A percentile compares a stretch with the other conserved stretches of the same genome.
Conservation (phyloP, 208 protist species). For the Trypanosoma theileri region DNA sequence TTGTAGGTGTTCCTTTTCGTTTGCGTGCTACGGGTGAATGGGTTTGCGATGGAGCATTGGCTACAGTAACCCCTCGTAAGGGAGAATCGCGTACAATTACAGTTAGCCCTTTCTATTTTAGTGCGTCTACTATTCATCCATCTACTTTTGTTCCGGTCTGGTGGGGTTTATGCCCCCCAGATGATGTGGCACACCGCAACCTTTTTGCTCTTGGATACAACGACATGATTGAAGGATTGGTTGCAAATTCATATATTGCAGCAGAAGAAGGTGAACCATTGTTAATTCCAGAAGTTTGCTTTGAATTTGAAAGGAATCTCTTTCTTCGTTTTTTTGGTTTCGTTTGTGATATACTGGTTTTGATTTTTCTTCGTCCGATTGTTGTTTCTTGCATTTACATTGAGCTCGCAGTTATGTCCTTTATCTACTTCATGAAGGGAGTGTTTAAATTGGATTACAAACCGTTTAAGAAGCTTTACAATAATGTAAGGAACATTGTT, state of each 20-base stretch:
- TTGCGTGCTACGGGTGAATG: constrained; percentile 61
- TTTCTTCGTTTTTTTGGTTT: constrained; percentile 37
- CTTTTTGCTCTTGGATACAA: constrained; percentile 84
- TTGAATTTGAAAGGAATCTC: constrained; percentile 34
- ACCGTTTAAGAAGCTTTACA: constrained; percentile 37
- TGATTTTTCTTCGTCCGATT: constrained; percentile 56
- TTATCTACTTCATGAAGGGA: constrained; percentile 28
- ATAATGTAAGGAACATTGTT: constrained; percentile 49
- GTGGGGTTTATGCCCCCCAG: constrained; percentile 70
- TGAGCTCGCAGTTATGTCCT: constrained; percentile 53
- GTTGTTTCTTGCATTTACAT: constrained; percentile 54
- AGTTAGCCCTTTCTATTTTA: constrained; percentile 82
- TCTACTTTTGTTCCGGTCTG: constrained; percentile 67
- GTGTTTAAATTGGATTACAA: constrained; percentile 23
- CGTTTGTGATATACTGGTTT: constrained; percentile 43
- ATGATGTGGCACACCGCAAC: constrained; percentile 40
- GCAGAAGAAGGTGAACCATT: constrained; percentile 29
- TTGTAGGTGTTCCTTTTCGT: constrained; percentile 71
- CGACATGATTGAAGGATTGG: constrained; percentile 75
- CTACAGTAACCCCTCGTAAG: constrained; percentile 65
- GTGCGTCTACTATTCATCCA: constrained; percentile 62
- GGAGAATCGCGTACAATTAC: constrained; percentile 60
- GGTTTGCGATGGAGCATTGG: constrained; percentile 71
- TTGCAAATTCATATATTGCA: constrained; percentile 36
- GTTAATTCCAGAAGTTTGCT: constrained; percentile 45